Evolutionary conservation across 2,329 filamentous ascomycete genomes (phyloP), one percentile per base, ranked within the genome.

Genomic region (Mollisiaceae sp.): DNA sequence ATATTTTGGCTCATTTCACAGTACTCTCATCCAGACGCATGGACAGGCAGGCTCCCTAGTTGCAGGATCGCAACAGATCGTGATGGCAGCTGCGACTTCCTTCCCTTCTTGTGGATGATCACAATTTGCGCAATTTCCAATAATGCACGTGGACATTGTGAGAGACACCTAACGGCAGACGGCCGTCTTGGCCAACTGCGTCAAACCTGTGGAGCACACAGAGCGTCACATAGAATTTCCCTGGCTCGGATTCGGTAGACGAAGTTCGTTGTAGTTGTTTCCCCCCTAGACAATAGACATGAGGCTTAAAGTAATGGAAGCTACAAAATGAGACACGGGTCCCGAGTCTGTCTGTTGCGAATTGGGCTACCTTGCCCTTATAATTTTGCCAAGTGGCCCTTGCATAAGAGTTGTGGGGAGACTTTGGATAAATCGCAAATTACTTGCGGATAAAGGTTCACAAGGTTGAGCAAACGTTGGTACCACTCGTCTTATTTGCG

Each of bases 351-450:
- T 32, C 27, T 32, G 27, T 32, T 32, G 27, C 27, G 27, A 32
- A 32, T 32, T 32, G 6, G 27, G 27, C 27, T 32, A 32, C 27
- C 27, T 32, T 32, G 27, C 6, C 27, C 27, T 32, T 32, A 32
- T 32, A 32, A 32, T 3, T 32, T 32, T 32, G 27, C 27, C 27
- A 32, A 32, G 27, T 32, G 27, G 27, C 27, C 41, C 41, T 43
- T 43, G 41, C 41, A 43, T 43, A 43, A 15, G 15, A 6, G n/a
- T 15, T 43, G 41, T 43, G 41, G 41, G 59, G n/a, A n/a, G 43
- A 45, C 20, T 62, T 35, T 56, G 50, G 60, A 57, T 62, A 54
- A 56, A 18, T 56, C 24, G 38, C 52, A 41, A 36, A 50, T 45
- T 41, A 45, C 43, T n/a, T 36, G 22, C 39, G 24, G 38, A 15